Conservation (phyloP, 768 basidiomycete species). For the Mycena filopes region DNA sequence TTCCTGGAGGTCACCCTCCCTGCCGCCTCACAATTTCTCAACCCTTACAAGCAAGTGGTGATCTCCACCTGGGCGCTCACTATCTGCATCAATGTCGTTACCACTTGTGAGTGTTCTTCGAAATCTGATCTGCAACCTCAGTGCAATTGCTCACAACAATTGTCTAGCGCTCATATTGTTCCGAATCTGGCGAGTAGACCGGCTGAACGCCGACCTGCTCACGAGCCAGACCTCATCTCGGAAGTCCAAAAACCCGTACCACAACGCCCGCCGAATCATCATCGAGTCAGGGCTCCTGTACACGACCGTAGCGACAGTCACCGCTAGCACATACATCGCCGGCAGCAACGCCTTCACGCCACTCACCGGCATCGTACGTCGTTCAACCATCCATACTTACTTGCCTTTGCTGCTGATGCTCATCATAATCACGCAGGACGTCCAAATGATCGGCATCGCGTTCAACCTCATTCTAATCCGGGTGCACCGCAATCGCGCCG, state of each 20-base stretch:
- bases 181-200: constrained; percentile 21
- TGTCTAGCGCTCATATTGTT: constrained; percentile 1
- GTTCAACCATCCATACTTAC: neutral
- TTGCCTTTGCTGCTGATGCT: no score
- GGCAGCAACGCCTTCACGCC: constrained; percentile 18
- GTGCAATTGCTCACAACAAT: neutral
- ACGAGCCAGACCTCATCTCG: neutral
- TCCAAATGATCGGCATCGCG: constrained; percentile 21
- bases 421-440: constrained; percentile 15
- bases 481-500: constrained; percentile 12
- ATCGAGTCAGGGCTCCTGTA: constrained; percentile 25
- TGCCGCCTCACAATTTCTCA: constrained; percentile 2
- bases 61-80: constrained; percentile 16
- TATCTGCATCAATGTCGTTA: constrained; percentile 16
- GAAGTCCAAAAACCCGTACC: neutral
- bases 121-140: no score
- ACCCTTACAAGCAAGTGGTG: constrained; percentile 8
- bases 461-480: constrained; percentile 29
- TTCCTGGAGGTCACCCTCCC: constrained; percentile 13
- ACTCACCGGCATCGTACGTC: constrained; percentile 16
- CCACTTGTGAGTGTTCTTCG: neutral
- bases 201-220: neutral
- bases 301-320: constrained; percentile 5
- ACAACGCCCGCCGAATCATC: constrained; percentile 8
- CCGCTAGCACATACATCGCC: constrained; percentile 6